Base-by-base conservation (phyloP, 2,329 filamentous ascomycete genomes). In the Cladosporium colombiae region DNA sequence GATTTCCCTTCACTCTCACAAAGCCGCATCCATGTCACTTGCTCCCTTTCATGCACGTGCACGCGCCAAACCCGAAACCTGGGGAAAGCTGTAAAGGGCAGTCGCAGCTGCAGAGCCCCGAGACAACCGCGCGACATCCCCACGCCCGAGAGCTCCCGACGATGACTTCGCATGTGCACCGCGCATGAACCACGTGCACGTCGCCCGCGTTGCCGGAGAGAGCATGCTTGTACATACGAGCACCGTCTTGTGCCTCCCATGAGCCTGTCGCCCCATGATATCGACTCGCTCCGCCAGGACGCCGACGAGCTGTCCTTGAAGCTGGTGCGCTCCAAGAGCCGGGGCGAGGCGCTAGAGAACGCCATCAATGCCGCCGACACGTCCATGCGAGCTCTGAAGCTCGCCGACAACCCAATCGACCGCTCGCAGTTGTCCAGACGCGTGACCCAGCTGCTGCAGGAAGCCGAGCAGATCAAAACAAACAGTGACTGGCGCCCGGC, bases 401-500 rank as follows among this genome's bases (percentile, higher is more conserved):
- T 91, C 66, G 85, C 89, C 6, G 78, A 81, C n/a, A 82, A 80
- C 61, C 79, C 86, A n/a, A 76, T 79, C 4, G 89, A 96, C 65
- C 91, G 87, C 70, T 80, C 81, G 50, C 84, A 86, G 79, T 96
- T 59, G 86, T 88, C 69, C 78, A 82, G 57, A 91, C 90, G 79
- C 91, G 89, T 77, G 84, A 88, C 71, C 35, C 84, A 88, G 60
- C 81, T 96, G 59, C 84, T 97, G 68, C 84, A 83, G 5, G 81
- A 84, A 67, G 93, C 92, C 2, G 93, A 97, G 78, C 82, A 81
- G 61, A 89, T 97, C 73, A 97, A 97, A 65, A 68, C 68, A 16
- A 71, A 69, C 31, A 57, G 63, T n/a, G 68, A 75, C 44, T 78
- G 76, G 76, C 62, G 65, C 27, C 55, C 63, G 16, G 27, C 44